Conservation (phyloP, 1,284 basidiomycete genomes). For the Moesziomyces aphidis region DNA sequence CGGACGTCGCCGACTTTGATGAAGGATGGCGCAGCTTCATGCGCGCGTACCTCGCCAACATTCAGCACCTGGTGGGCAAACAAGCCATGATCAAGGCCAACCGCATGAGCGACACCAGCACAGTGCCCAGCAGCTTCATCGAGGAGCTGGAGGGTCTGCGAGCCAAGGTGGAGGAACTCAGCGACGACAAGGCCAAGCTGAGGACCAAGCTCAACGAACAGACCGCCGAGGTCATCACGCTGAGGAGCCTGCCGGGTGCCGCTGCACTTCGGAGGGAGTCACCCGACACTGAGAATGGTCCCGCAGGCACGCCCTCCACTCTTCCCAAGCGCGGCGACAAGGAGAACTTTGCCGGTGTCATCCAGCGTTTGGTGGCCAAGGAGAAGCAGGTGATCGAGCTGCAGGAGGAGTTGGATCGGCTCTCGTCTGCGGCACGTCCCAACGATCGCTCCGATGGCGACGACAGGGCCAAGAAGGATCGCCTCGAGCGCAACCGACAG, state of each 20-base stretch:
- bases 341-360: conserved; percentile 78
- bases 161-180: conserved; percentile 74
- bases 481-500: conserved; percentile 81
- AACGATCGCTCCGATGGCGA: conserved; percentile 48
- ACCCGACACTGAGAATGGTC: conserved; percentile 11
- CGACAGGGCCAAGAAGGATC: conserved; percentile 75
- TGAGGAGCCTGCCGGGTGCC: conserved; percentile 72
- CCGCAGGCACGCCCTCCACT: conserved; percentile 17
- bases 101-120: conserved; percentile 70
- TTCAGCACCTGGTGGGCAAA: conserved; percentile 78
- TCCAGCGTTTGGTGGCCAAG: conserved; percentile 83
- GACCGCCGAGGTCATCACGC: conserved; percentile 76
- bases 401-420: conserved; percentile 77
- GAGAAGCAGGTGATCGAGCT: conserved; percentile 84
- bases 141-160: conserved; percentile 76
- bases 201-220: conserved; percentile 74
- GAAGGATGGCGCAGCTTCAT: conserved; percentile 77
- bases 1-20: conserved; percentile 76
- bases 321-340: conserved; percentile 45
- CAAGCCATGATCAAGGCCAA: conserved; percentile 72
- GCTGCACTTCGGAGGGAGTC: conserved; percentile 23
- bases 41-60: conserved; percentile 75
- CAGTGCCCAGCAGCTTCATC: conserved; percentile 71
- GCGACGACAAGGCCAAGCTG: conserved; percentile 75
- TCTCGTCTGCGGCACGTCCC: conserved; percentile 32